A percentile compares a stretch with the other conserved stretches of the same genome.
These are phyloP conservation scores for Penicillium maclennaniae DNA, from an alignment of 495 filamentous ascomycete genomes.

Conservation along the genomic window DNA sequence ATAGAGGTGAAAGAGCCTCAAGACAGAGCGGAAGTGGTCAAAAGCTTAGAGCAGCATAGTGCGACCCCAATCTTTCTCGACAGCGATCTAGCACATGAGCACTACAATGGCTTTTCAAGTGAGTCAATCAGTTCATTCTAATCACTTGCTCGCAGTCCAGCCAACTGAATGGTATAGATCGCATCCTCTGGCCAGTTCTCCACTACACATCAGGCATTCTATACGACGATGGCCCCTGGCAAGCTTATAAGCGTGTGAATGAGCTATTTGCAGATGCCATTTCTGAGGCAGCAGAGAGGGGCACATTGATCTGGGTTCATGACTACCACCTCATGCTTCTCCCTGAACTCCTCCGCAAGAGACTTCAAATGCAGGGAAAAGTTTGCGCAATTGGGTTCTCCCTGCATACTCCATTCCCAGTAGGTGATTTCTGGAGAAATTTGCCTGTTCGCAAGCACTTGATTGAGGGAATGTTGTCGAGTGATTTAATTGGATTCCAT, in stretches of 20 bases:
- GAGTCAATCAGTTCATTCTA: constrained; percentile 7
- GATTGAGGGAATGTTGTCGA: constrained; percentile 72
- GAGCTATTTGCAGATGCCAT: constrained; percentile 78
- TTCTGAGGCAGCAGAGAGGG: constrained; percentile 65
- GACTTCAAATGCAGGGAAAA: constrained; percentile 61
- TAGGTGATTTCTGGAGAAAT: constrained; percentile 86
- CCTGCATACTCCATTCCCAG: constrained; percentile 91
- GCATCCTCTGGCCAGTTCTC: constrained; percentile 92
- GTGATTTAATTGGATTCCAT: constrained; percentile 90
- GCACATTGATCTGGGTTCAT: constrained; percentile 90
- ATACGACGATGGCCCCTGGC: constrained; percentile 84
- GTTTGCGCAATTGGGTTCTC: constrained; percentile 92
- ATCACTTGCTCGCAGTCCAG: not conserved
- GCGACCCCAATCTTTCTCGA: constrained; percentile 53
- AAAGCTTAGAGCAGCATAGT: constrained; percentile 45
- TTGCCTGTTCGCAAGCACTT: constrained; percentile 83
- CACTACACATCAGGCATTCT: constrained; percentile 92
- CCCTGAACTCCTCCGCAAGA: constrained; percentile 78
- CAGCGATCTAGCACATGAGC: constrained; percentile 49
- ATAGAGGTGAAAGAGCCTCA: constrained; percentile 47
- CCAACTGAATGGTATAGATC: constrained; percentile 53
- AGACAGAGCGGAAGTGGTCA: constrained; percentile 44
- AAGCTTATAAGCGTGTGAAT: constrained; percentile 83
- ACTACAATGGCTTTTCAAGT: constrained; percentile 62
- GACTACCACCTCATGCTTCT: constrained; percentile 96